These are phyloP conservation scores for Blastobotrys aristatus DNA, from an alignment of 1,139 yeast genomes.

Conservation along the genomic window DNA sequence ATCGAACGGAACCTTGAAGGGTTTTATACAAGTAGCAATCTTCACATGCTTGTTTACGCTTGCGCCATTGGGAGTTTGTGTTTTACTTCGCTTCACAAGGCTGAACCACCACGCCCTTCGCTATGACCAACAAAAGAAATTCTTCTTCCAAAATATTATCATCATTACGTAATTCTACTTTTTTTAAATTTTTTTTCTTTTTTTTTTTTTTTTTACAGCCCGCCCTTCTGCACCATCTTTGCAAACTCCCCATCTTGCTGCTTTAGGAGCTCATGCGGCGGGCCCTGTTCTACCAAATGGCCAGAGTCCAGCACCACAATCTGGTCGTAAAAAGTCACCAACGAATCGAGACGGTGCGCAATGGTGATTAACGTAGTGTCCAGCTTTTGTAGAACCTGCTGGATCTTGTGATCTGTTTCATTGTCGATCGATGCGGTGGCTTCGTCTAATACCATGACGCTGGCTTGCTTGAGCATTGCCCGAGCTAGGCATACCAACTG, in stretches of 20 bases:
- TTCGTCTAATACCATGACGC: constrained; percentile 68
- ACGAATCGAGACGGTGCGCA: constrained; percentile 73
- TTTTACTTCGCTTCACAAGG: no score
- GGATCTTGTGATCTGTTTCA: constrained; percentile 68
- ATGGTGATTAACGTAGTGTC: constrained; percentile 70
- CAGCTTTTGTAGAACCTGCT: constrained; percentile 49
- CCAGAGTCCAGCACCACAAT: constrained; percentile 66
- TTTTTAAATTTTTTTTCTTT: not conserved
- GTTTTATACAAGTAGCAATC: no score
- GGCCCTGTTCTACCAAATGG: constrained; percentile 78
- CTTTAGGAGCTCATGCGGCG: constrained; percentile 68
- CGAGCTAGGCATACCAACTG: constrained; percentile 72
- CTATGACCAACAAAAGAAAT: no score
- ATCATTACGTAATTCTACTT: not conserved
- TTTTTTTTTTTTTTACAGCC: constrained; percentile 38
- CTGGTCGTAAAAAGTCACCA: constrained; percentile 54
- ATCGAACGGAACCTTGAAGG: not conserved
- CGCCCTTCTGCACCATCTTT: constrained; percentile 75
- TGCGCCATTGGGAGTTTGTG: no score
- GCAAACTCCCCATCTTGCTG: constrained; percentile 53
- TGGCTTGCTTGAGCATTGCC: constrained; percentile 66
- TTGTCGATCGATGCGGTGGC: constrained; percentile 82
- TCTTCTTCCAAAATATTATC: not conserved
- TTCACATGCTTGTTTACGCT: no score
- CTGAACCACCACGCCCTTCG: no score